Percentiles rank a stretch among this genome's conserved stretches.
phyloP scores from a whole-genome alignment of 1,284 basidiomycete genomes.

The Tylopilus orsonianus region DNA sequence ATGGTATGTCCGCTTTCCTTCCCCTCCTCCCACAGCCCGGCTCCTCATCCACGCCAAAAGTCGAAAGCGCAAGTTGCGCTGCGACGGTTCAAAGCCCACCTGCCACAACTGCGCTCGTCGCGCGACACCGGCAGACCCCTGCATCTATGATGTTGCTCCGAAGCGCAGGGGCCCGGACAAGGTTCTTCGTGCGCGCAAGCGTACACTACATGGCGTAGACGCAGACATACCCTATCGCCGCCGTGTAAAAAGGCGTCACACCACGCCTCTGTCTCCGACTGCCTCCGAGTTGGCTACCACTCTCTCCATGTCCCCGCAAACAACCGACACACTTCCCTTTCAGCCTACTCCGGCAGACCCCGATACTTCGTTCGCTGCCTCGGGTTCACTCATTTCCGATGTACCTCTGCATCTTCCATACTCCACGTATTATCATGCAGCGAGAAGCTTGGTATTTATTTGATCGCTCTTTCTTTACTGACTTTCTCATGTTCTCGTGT shows the following conservation, averaged over 20 bases:
- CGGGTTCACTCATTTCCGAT: conserved; percentile 1
- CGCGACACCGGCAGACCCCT: conserved; percentile 41
- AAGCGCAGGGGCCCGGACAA: conserved; percentile 77
- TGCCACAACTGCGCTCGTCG: conserved; percentile 70
- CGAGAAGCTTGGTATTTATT: conserved; percentile 34
- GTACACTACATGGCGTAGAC: conserved; percentile 42
- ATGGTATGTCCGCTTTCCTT: conserved; percentile 47
- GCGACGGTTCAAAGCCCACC: conserved; percentile 72
- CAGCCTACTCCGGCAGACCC: neutral
- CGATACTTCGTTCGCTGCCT: no score
- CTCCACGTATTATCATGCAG: conserved; percentile 12
- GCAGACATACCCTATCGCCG: conserved; percentile 34
- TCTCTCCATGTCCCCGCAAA: no score
- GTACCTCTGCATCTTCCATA: conserved; percentile 4
- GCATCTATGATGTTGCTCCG: conserved; percentile 67
- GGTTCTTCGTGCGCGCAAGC: conserved; percentile 68
- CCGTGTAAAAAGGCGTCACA: conserved; percentile 33
- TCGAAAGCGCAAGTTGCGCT: conserved; percentile 74
- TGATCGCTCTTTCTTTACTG: conserved; percentile 20
- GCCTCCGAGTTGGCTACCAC: no score
- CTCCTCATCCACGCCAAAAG: conserved; percentile 37
- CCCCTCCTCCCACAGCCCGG: neutral
- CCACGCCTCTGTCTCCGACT: neutral
- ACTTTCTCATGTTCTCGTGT: conserved; percentile 27
- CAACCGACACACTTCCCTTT: conserved; percentile 16